Evolutionary conservation across 192 early-diverging fungal genomes (phyloP).

Genomic region (Coemansia sp.): DNA sequence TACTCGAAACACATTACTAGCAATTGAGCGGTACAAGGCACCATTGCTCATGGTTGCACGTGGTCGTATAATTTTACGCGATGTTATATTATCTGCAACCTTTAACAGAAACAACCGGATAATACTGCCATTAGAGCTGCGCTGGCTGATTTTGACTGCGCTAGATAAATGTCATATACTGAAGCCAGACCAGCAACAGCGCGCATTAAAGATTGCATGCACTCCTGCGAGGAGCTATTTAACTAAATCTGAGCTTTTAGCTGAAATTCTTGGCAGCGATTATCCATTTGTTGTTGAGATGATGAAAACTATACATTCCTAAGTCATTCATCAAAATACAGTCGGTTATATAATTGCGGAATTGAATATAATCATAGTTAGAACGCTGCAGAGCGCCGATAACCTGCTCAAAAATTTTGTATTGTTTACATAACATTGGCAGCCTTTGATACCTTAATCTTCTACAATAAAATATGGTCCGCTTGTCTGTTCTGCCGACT

Average conservation of each 20-base stretch:
- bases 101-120: background rate
- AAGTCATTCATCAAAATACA: background rate
- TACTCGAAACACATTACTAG: conserved; percentile 23
- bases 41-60: conserved; percentile 36
- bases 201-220: conserved; percentile 20
- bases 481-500: conserved; percentile 19
- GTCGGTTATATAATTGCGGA: background rate
- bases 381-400: background rate
- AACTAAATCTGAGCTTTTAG: conserved; percentile 11
- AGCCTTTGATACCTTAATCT: conserved; percentile 11
- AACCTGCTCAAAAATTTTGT: background rate
- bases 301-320: conserved; percentile 9
- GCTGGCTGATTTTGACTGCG: conserved; percentile 9
- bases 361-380: background rate
- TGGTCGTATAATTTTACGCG: conserved; percentile 24
- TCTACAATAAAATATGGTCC: conserved; percentile 34
- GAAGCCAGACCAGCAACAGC: conserved; percentile 11
- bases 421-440: background rate
- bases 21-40: conserved; percentile 30
- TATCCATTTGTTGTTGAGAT: conserved; percentile 17
- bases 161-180: conserved; percentile 23
- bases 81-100: background rate
- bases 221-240: background rate
- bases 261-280: conserved; percentile 19
- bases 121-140: conserved; percentile 24